phyloP scores from a whole-genome alignment of 1,284 basidiomycete genomes.

The Fomitopsis schrenkii region DNA sequence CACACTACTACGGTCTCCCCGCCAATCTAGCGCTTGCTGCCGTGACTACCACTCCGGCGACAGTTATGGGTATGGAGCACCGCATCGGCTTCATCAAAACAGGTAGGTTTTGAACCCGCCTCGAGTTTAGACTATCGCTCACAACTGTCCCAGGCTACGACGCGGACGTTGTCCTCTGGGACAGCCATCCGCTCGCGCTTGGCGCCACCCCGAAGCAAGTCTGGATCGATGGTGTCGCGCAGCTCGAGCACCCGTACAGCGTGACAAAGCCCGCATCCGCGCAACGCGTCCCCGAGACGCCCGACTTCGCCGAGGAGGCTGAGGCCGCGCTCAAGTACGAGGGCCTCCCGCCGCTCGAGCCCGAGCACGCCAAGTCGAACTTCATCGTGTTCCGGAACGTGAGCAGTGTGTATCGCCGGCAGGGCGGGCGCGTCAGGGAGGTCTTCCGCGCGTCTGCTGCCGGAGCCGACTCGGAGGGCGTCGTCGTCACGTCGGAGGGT shows the following conservation, averaged over 20 bases:
- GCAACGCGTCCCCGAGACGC: constrained; percentile 52
- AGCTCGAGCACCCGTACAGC: constrained; percentile 42
- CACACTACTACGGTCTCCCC: constrained; percentile 55
- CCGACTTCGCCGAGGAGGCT: constrained; percentile 61
- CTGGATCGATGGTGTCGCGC: constrained; percentile 65
- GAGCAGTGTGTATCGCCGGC: constrained; percentile 34
- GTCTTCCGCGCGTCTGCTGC: constrained; percentile 12
- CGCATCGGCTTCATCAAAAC: constrained; percentile 57
- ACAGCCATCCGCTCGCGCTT: constrained; percentile 77
- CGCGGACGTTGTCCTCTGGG: constrained; percentile 84
- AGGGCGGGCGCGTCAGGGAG: constrained; percentile 15
- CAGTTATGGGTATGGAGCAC: constrained; percentile 60
- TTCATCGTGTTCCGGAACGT: constrained; percentile 59
- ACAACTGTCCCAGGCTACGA: neutral
- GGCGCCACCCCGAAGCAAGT: constrained; percentile 71
- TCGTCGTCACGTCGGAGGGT: constrained; percentile 39
- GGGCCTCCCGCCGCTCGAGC: constrained; percentile 60
- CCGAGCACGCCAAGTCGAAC: constrained; percentile 30
- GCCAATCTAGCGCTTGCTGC: constrained; percentile 45
- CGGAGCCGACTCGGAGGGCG: constrained; percentile 10
- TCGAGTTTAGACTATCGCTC: too few species aligned
- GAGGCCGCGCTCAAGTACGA: constrained; percentile 49
- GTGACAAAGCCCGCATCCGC: constrained; percentile 43
- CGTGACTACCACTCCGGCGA: constrained; percentile 62
- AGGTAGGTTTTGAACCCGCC: constrained; percentile 32